These are phyloP conservation scores for Penicillium sp. DNA, from an alignment of 2,329 filamentous ascomycete species.

Conservation along the genomic window DNA sequence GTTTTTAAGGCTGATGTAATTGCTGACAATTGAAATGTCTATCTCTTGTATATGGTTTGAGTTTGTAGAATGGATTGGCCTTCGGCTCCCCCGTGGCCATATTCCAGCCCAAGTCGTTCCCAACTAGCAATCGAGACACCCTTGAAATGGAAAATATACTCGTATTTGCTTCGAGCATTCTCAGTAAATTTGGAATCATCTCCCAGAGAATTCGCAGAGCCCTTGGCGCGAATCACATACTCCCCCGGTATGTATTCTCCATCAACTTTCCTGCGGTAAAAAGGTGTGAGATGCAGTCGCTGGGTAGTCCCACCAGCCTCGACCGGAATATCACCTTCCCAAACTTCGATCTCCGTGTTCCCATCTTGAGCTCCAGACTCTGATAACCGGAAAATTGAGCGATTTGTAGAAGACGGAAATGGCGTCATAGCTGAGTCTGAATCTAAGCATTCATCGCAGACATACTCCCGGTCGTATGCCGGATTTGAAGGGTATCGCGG, in stretches of 20 bases:
- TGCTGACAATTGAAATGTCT: neutral
- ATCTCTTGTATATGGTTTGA: constrained; percentile 3
- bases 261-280: neutral
- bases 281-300: constrained; percentile 5
- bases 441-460: constrained; percentile 19
- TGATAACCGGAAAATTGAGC: constrained; percentile 16
- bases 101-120: neutral
- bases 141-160: constrained; percentile 28
- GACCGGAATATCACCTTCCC: neutral
- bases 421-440: neutral
- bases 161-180: neutral
- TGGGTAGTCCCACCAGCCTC: neutral
- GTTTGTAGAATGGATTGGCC: neutral
- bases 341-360: neutral
- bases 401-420: neutral
- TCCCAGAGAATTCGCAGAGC: neutral
- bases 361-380: neutral
- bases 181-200: neutral
- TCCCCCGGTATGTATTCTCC: constrained; percentile 1
- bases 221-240: constrained; percentile 16
- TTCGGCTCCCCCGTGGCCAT: neutral
- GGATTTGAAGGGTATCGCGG: constrained; percentile 57
- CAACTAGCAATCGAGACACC: constrained; percentile 25
- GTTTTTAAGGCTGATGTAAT: no score
- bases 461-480: constrained; percentile 37